A percentile compares a stretch with the other conserved stretches of the same genome.
These are phyloP conservation scores for Hypoxylon sp. DNA, from an alignment of 2,329 filamentous ascomycete species.

Conservation along the genomic window DNA sequence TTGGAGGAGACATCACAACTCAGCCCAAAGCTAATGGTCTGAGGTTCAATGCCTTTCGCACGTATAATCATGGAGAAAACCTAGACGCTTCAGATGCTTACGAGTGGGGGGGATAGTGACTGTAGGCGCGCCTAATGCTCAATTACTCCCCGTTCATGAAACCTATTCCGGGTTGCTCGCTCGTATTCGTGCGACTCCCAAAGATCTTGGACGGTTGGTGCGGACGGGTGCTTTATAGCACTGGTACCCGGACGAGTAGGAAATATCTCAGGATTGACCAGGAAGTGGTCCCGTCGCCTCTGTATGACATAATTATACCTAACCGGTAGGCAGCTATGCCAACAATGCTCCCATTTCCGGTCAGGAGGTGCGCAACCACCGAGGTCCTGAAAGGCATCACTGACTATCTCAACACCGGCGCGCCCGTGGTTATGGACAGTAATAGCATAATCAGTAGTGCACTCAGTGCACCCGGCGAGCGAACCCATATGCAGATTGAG, in stretches of 20 bases:
- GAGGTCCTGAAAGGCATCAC: conserved; percentile 33
- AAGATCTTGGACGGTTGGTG: conserved; percentile 21
- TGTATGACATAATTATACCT: not conserved
- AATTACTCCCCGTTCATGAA: too few relatives aligned
- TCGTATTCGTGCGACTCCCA: conserved; percentile 28
- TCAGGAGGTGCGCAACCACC: not conserved
- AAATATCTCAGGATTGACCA: conserved; percentile 17
- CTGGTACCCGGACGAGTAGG: conserved; percentile 29
- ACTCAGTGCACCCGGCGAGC: conserved; percentile 17
- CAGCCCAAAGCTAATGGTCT: not conserved
- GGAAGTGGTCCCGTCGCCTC: not conserved
- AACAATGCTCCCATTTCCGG: conserved; percentile 26
- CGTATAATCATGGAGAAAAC: not conserved
- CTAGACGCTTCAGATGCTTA: not conserved
- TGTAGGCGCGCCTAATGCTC: not conserved
- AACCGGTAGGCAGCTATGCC: not conserved
- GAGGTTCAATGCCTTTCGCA: not conserved
- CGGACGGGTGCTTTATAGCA: conserved; percentile 21
- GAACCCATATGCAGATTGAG: not conserved
- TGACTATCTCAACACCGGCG: conserved; percentile 35
- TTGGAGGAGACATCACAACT: not conserved
- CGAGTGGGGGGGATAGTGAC: not conserved
- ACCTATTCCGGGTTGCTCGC: not conserved
- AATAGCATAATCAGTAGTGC: conserved; percentile 23
- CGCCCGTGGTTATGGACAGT: conserved; percentile 39